phyloP scores from a whole-genome alignment of 2,329 filamentous ascomycete species.

The Fusarium dlaminii region DNA sequence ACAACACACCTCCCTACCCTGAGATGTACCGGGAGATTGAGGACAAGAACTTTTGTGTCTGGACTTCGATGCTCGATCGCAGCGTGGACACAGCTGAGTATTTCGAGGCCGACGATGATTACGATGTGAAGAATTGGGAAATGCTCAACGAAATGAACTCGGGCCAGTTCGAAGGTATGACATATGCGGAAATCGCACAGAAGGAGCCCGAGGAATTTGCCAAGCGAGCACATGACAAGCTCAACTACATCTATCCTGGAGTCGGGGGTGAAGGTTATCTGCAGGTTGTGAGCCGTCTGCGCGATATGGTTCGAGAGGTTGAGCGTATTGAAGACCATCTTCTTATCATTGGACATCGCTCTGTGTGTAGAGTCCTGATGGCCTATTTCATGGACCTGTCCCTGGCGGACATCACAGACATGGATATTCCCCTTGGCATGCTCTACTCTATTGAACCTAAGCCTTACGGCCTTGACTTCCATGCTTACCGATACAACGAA shows the following conservation, averaged over 20 bases:
- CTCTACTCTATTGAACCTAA: constrained; percentile 96
- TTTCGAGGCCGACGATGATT: constrained; percentile 91
- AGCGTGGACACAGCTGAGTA: constrained; percentile 87
- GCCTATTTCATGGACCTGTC: constrained; percentile 97
- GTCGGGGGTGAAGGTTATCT: constrained; percentile 96
- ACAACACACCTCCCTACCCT: constrained; percentile 94
- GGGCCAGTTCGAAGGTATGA: constrained; percentile 92
- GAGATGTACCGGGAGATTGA: constrained; percentile 76
- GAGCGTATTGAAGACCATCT: constrained; percentile 98
- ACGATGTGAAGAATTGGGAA: constrained; percentile 96
- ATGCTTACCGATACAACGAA: constrained; percentile 91
- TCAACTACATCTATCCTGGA: constrained; percentile 95
- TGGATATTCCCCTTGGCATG: constrained; percentile 93
- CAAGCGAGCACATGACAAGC: constrained; percentile 83
- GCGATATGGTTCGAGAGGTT: constrained; percentile 95
- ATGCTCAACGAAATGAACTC: constrained; percentile 98
- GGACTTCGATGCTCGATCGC: constrained; percentile 96
- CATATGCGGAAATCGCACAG: constrained; percentile 88
- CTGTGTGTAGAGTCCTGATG: constrained; percentile 89
- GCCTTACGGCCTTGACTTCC: constrained; percentile 97
- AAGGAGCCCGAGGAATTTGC: constrained; percentile 83
- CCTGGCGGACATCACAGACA: constrained; percentile 88
- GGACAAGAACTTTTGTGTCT: constrained; percentile 94
- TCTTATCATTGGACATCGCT: constrained; percentile 90
- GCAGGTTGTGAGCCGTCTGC: constrained; percentile 93